Conservation (phyloP, 2,329 filamentous ascomycete genomes). For the Pyricularia pennisetigena region DNA sequence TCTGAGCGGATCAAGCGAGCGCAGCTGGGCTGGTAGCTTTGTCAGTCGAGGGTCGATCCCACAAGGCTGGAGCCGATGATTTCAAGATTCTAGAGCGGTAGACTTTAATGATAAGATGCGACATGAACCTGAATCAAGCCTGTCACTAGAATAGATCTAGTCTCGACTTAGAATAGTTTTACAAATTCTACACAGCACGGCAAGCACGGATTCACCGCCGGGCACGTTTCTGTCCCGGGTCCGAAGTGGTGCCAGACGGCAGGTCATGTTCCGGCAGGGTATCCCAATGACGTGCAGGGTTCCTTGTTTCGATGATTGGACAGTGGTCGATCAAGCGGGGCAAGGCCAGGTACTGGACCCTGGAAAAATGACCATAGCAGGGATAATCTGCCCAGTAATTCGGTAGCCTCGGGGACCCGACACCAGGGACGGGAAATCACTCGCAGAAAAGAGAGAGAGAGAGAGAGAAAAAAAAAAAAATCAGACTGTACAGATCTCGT, state of each 20-base stretch:
- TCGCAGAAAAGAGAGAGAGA: too few relatives aligned
- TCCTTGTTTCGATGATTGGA: neutral
- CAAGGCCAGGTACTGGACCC: neutral
- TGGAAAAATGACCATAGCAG: neutral
- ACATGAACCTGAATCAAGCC: too few relatives aligned
- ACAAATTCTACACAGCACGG: too few relatives aligned
- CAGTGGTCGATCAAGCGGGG: neutral
- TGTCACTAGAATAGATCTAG: too few relatives aligned
- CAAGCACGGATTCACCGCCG: neutral
- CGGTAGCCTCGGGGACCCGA: constrained; percentile 3
- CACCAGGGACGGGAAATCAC: neutral
- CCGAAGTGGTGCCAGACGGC: neutral
- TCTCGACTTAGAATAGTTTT: too few relatives aligned
- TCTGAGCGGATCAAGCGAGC: neutral
- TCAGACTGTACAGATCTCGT: neutral
- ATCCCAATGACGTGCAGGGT: neutral
- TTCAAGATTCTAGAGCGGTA: too few relatives aligned
- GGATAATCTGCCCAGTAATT: neutral
- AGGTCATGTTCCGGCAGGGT: neutral
- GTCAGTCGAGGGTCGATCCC: neutral
- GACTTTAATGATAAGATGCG: too few relatives aligned
- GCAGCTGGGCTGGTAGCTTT: constrained; percentile 1
- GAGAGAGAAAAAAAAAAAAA: too few relatives aligned
- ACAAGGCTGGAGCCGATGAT: neutral
- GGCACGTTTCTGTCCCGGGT: neutral